These are phyloP conservation scores for Pythium dissotocum DNA, from an alignment of 352 stramenopile species.

Conservation along the genomic window DNA sequence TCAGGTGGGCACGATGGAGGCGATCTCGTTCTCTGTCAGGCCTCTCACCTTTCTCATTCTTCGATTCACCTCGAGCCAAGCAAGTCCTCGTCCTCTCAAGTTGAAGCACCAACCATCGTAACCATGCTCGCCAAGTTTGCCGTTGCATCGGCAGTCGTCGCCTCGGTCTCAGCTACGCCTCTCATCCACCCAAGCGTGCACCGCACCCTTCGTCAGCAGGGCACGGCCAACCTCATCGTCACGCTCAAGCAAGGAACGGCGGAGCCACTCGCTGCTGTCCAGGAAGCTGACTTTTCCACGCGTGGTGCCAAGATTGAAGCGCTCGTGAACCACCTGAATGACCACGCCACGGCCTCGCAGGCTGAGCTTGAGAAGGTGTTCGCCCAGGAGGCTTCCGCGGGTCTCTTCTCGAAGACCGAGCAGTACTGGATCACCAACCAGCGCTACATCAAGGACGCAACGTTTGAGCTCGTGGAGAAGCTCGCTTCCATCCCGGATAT, in stretches of 20 bases:
- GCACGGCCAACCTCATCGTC: not conserved
- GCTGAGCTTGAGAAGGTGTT: not conserved
- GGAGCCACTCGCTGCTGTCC: not conserved
- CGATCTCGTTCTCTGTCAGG: not conserved
- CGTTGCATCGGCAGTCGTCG: not conserved
- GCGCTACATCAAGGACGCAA: not conserved
- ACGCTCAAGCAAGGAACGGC: not conserved
- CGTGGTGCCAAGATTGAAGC: not conserved
- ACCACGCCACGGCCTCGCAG: not conserved
- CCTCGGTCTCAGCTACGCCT: not conserved
- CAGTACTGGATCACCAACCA: not conserved
- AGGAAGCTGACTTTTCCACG: constrained; percentile 6
- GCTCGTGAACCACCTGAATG: not conserved
- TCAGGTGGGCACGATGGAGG: not conserved
- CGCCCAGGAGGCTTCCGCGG: not conserved
- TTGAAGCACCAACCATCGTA: not conserved
- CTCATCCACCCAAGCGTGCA: not conserved
- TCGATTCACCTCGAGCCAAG: not conserved
- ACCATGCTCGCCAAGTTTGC: not conserved
- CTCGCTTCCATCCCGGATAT: not conserved
- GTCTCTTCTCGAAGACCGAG: not conserved
- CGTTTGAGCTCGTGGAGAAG: not conserved
- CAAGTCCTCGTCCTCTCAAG: not conserved
- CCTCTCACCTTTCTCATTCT: not conserved
- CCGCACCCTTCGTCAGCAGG: not conserved